Conservation (phyloP, 768 basidiomycete genomes). For the Boletus tomentosulus region DNA sequence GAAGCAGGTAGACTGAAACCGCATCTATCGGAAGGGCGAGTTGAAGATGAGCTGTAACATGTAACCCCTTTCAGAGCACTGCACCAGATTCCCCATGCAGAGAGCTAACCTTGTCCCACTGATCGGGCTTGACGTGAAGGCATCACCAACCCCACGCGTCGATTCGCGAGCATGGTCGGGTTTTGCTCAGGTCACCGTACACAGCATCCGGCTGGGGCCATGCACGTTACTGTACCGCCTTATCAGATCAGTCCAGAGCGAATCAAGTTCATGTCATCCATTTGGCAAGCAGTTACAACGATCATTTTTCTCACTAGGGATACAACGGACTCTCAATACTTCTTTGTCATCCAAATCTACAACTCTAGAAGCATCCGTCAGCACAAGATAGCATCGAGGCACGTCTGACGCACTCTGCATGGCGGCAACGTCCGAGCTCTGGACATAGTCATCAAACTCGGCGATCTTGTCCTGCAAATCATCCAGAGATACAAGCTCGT, state of each 20-base stretch:
- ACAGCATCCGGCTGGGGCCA: slow-evolving; percentile 7
- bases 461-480: slow-evolving; percentile 89
- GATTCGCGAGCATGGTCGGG: slow-evolving; percentile 6
- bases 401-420: slow-evolving; percentile 70
- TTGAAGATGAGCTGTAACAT: not conserved
- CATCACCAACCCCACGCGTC: slow-evolving; percentile 4
- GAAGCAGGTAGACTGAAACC: not conserved
- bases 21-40: slow-evolving; percentile 17
- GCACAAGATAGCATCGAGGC: not conserved
- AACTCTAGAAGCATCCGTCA: slow-evolving; percentile 20
- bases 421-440: slow-evolving; percentile 87
- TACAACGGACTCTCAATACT: slow-evolving; percentile 4
- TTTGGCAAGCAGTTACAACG: slow-evolving; percentile 9
- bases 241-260: not conserved
- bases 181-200: slow-evolving; percentile 18
- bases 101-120: slow-evolving; percentile 33
- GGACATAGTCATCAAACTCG: slow-evolving; percentile 84
- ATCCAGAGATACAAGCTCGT: slow-evolving; percentile 88
- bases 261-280: slow-evolving; percentile 4
- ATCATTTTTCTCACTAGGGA: slow-evolving; percentile 3
- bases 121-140: slow-evolving; percentile 16
- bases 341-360: slow-evolving; percentile 7
- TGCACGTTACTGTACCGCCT: slow-evolving; percentile 2
- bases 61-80: slow-evolving; percentile 13
- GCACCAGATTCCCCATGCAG: slow-evolving; percentile 19